These are phyloP conservation scores for Helotiales sp. DNA, from an alignment of 2,329 filamentous ascomycete species.

Conservation along the genomic window DNA sequence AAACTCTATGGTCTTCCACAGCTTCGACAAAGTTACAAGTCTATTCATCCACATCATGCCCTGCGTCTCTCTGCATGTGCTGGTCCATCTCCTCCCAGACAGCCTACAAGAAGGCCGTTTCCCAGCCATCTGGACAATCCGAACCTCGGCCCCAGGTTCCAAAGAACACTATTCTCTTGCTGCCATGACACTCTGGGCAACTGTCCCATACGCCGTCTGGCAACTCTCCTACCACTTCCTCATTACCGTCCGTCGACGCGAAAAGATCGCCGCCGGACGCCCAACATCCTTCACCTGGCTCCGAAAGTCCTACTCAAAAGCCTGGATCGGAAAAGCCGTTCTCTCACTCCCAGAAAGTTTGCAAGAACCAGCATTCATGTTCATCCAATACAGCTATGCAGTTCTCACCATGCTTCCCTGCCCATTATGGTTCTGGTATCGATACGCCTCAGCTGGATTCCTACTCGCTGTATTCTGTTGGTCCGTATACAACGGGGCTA, in stretches of 20 bases:
- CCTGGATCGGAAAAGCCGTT: conserved; percentile 84
- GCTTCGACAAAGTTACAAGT: conserved; percentile 93
- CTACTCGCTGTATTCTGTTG: conserved; percentile 82
- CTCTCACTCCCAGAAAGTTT: conserved; percentile 71
- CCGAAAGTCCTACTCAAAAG: conserved; percentile 84
- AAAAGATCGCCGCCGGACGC: conserved; percentile 92
- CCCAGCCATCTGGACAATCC: conserved; percentile 83
- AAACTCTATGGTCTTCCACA: conserved; percentile 97
- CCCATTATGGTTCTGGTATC: conserved; percentile 90
- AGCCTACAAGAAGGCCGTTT: conserved; percentile 69
- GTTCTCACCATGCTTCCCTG: conserved; percentile 92
- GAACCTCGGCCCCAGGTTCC: conserved; percentile 64
- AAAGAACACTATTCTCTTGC: conserved; percentile 76
- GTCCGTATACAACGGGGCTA: conserved; percentile 96
- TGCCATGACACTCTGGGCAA: conserved; percentile 93
- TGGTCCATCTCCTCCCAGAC: conserved; percentile 77
- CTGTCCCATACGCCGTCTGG: conserved; percentile 90
- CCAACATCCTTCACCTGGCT: conserved; percentile 98
- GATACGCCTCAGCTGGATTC: conserved; percentile 76
- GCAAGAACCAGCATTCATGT: conserved; percentile 91
- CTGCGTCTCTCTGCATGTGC: conserved; percentile 86
- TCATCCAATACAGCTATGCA: conserved; percentile 91
- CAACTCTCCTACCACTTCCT: conserved; percentile 91
- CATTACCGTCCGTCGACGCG: conserved; percentile 90
- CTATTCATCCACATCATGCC: conserved; percentile 99